Base-by-base conservation (phyloP, 1,284 basidiomycete species). In the Meripilus lineatus region DNA sequence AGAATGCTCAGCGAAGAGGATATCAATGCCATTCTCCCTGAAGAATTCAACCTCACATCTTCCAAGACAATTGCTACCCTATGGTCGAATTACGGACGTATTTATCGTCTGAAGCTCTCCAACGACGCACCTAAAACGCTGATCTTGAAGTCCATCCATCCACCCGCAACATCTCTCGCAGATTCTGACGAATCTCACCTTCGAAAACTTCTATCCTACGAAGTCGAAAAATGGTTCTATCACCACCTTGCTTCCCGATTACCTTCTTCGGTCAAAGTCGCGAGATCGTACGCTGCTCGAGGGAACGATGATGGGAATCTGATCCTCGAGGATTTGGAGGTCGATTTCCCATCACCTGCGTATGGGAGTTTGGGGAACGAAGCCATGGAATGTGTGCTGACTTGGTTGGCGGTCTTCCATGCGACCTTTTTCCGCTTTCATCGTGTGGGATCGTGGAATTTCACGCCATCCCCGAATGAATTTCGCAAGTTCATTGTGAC, bases 41-140 rank as follows among this genome's bases (percentile, higher is more conserved):
- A 42, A 3, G 36, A 39, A 13, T 44, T 49, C 45, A 32, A 38
- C 3, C 30, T 49, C 22, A 33, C 26, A n/a, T 44, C 49, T 2
- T 40, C 34, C 13, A 32, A 26, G 17, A 45, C 42, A 26, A 41
- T 54, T 8, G 50, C 52, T 14, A 46, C 52, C 4, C 48, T 54
- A 18, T 54, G 52, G 52, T 54, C 50, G 7, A 44, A 47, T 36
- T 54, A 54, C 34, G 52, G 52, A 7, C 40, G 50, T 38, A 52
- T 52, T 18, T 38, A 52, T 32, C 50, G 52, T 11, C 41, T 54
- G 11, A 14, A 42, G 11, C 38, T 54, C 26, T 11, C 28, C 4
- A 8, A 3, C 4, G 18, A n/a, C 13, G 26, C 42, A 21, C 46
- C 50, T 14, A 23, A 26, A 15, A 38, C 50, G 4, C 42, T 54